Base-by-base conservation (phyloP, 2,329 filamentous ascomycete species). In the Clonostachys rosea region DNA sequence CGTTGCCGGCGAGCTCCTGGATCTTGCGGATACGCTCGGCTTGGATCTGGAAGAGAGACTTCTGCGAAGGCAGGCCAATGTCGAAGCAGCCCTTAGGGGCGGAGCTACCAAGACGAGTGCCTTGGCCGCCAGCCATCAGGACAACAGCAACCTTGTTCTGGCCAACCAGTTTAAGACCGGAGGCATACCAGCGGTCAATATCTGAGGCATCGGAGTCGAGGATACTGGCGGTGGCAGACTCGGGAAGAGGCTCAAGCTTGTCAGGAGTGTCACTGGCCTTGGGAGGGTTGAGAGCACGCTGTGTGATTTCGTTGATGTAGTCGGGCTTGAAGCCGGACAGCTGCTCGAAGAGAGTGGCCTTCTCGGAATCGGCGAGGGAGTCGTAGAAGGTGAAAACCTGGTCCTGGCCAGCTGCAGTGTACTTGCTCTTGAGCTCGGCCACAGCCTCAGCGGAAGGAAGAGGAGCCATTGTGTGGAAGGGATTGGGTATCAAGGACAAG, bases 1-100 rank as follows among this genome's bases (percentile, higher is more conserved):
- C 82, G 43, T 73, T 74, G 57, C 83, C 78, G 40, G 92, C 91
- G 54, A 97, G 75, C 59, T 84, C 71, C 71, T 97, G 88, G 9
- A 95, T 72, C 74, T 91, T 95, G 60, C 78, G 78, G 63, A 99
- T 97, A 47, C 94, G 80, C 80, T 99, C 91, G 41, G 88, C 94
- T 71, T 99, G 94, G 58, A 99, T 88, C 75, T 97, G 91, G 79
- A 99, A 99, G 50, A 99, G 80, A 14, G 91, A 91, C 76, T 99
- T 99, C 64, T 86, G 73, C 56, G 90, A 96, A 34, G 92, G 90
- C 48, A 99, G 81, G 16, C 91, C 91, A 66, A 99, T 97, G 64
- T 99, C 86, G 71, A 89, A 99, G 79, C 92, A 97, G 48, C 94
- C 94, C 76, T 99, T 99, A 56, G 94, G 94, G 16, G 86, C 92